Conservation (phyloP, 2,329 filamentous ascomycete genomes). For the Ophiostoma himal-ulmi region DNA sequence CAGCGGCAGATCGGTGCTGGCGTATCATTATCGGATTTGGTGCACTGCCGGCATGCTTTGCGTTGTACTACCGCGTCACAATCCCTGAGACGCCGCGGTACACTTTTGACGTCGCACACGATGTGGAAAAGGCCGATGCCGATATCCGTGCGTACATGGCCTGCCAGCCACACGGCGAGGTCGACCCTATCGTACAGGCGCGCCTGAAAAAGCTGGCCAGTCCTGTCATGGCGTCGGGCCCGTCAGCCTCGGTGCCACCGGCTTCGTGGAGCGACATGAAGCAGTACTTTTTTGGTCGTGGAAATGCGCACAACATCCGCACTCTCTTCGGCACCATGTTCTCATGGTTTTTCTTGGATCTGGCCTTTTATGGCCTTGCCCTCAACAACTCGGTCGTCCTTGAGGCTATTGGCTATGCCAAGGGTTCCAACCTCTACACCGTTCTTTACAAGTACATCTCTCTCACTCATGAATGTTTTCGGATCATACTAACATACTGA, state of each 20-base stretch:
- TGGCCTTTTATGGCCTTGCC: conserved; percentile 63
- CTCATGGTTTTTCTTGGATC: conserved; percentile 77
- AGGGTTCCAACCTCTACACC: conserved; percentile 58
- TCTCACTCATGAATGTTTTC: no score
- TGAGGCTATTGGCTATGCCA: conserved; percentile 63
- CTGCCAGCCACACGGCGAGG: conserved; percentile 43
- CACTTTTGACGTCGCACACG: conserved; percentile 59
- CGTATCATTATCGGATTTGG: conserved; percentile 74
- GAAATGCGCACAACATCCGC: conserved; percentile 53
- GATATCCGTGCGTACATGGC: conserved; percentile 60
- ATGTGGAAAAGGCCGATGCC: conserved; percentile 67
- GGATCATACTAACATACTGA: not conserved
- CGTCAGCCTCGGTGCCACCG: conserved; percentile 52
- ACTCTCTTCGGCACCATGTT: conserved; percentile 69
- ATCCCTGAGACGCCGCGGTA: conserved; percentile 81
- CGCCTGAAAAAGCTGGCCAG: conserved; percentile 47
- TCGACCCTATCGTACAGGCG: conserved; percentile 45
- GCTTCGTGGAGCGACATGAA: conserved; percentile 65
- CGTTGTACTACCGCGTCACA: conserved; percentile 79
- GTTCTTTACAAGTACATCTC: conserved; percentile 54
- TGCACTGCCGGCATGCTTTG: conserved; percentile 68
- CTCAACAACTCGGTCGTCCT: conserved; percentile 72
- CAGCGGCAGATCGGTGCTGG: conserved; percentile 76
- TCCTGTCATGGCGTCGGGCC: conserved; percentile 28
- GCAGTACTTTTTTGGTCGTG: conserved; percentile 59